Evolutionary conservation across 1,284 basidiomycete species (phyloP), one percentile per base, ranked within the genome.

Genomic region (Hypsizygus ulmarius): DNA sequence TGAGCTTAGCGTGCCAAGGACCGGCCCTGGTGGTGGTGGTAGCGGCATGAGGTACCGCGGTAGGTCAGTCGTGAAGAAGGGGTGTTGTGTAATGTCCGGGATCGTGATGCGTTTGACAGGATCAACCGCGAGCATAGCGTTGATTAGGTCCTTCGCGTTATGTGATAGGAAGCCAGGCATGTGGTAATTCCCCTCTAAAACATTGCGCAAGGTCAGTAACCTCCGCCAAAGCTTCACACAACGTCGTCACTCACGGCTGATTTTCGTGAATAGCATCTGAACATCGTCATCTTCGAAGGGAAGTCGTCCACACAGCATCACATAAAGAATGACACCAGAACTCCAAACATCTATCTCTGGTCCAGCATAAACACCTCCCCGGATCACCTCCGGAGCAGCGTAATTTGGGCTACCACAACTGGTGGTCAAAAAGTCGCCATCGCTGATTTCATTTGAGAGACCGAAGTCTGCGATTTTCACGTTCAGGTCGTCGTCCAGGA

Each of bases 331-430:
- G 28, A 97, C 93, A 0, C 94, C 94, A 49, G 90, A 90, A 59
- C 89, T 93, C 94, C 94, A 97, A n/a, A 97, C 93, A 60, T 97
- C 94, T 59, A 97, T 95, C 67, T 96, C 94, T 0, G 94, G 93
- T 0, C 94, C 94, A 1, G 92, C 93, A 64, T 97, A 97, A 6
- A 95, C 76, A 50, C 90, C 90, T 11, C 93, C 93, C 16, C 87
- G 81, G 59, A 97, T 96, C 59, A 97, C 94, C 63, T 97, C 94
- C 1, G 94, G 94, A 0, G 94, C 94, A 45, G 94, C 94, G 60
- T 97, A 97, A 67, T 97, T 97, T 0, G 94, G 94, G 64, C 90
- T 93, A 1, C 94, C 94, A 65, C 94, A 97, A 58, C 90, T 93
- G 7, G 94, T 97, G 62, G 92, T 91, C 52, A 97, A 73, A 66